Evolutionary conservation across 2,329 filamentous ascomycete species (phyloP).

Genomic region (Ascochyta pisi): DNA sequence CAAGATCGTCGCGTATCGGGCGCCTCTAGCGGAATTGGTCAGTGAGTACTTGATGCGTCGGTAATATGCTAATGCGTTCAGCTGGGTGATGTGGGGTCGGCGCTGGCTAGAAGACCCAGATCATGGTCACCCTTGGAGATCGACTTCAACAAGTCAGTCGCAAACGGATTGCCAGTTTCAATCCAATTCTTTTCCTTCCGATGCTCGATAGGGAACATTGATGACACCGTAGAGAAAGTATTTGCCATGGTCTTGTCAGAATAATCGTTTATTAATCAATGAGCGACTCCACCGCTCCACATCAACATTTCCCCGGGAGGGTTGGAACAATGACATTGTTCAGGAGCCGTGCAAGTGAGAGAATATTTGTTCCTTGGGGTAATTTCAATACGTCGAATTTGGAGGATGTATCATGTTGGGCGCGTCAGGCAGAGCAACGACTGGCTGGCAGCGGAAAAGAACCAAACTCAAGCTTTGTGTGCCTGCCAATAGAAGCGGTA

Average conservation of each 20-base stretch:
- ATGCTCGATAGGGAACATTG: no score
- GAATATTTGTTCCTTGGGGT: background rate
- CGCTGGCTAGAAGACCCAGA: background rate
- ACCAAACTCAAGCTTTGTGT: background rate
- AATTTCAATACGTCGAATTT: background rate
- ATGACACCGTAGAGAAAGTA: no score
- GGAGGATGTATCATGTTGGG: background rate
- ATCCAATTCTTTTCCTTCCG: no score
- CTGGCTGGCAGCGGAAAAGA: background rate
- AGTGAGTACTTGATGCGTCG: background rate
- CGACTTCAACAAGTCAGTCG: no score
- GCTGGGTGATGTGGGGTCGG: background rate
- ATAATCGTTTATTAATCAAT: background rate
- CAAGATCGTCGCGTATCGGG: background rate
- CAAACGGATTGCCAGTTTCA: no score
- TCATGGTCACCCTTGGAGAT: no score
- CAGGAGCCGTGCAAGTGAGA: background rate
- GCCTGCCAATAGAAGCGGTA: background rate
- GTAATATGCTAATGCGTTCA: background rate
- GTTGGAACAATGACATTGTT: background rate
- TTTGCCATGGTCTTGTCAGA: no score
- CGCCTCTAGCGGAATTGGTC: background rate
- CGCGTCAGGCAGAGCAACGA: background rate
- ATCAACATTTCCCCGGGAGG: background rate
- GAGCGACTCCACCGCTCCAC: background rate